Conservation (phyloP, 768 basidiomycete species). For the Suillus brevipes region DNA sequence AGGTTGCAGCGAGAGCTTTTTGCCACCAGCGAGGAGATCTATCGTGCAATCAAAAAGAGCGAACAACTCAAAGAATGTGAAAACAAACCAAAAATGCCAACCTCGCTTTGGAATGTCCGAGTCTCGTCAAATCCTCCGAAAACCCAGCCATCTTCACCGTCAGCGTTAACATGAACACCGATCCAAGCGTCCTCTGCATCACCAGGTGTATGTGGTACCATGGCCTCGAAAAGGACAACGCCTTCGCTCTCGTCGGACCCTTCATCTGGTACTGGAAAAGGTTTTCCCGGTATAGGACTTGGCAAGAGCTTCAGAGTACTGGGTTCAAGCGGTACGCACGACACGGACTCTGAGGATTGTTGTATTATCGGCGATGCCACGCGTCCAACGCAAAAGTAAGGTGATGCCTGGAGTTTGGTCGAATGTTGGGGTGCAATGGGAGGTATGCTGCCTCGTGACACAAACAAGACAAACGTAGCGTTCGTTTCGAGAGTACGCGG, state of each 20-base stretch:
- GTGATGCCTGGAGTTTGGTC: conserved; percentile 44
- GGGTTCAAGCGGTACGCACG: conserved; percentile 47
- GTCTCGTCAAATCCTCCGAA: conserved; percentile 50
- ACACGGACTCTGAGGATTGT: conserved; percentile 16
- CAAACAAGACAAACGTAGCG: conserved; percentile 52
- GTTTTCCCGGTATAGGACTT: conserved; percentile 47
- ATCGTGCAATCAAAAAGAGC: conserved; percentile 16
- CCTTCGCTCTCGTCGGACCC: conserved; percentile 78
- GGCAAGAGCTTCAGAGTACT: conserved; percentile 61
- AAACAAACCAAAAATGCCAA: conserved; percentile 44
- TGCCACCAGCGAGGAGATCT: conserved; percentile 43
- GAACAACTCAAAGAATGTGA: conserved; percentile 8
- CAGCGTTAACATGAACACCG: conserved; percentile 50
- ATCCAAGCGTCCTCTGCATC: conserved; percentile 40
- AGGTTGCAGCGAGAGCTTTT: conserved; percentile 33
- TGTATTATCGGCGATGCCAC: background rate
- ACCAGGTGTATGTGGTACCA: conserved; percentile 29
- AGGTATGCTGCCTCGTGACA: conserved; percentile 57
- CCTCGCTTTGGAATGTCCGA: conserved; percentile 32
- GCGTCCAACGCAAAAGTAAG: conserved; percentile 45
- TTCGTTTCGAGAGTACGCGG: conserved; percentile 6
- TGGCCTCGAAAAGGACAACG: conserved; percentile 60
- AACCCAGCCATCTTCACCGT: conserved; percentile 63
- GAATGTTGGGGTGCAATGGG: conserved; percentile 51
- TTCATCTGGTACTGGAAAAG: conserved; percentile 67